Conservation (phyloP, 2,329 filamentous ascomycete genomes). For the Hypomyces rosellus region DNA sequence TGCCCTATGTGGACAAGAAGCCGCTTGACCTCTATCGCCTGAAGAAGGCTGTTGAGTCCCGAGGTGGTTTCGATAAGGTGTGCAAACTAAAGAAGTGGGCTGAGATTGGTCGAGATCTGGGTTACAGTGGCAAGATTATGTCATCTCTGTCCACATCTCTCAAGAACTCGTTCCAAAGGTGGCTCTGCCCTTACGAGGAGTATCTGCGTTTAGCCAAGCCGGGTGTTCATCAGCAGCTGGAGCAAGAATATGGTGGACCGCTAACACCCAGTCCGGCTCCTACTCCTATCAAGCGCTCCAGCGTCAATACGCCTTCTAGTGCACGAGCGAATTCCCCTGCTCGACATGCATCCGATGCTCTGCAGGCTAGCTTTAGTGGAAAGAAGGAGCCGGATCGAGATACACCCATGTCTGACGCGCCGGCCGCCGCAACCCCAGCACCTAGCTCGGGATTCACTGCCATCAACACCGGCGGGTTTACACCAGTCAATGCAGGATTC, state of each 20-base stretch:
- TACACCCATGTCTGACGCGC: slow-evolving; percentile 41
- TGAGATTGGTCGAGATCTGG: slow-evolving; percentile 91
- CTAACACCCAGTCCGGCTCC: slow-evolving; percentile 68
- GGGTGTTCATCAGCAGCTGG: slow-evolving; percentile 91
- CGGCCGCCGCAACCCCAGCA: slow-evolving; percentile 27
- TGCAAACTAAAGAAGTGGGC: slow-evolving; percentile 99
- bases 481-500: slow-evolving; percentile 65
- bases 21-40: slow-evolving; percentile 91
- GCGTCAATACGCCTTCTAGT: slow-evolving; percentile 52
- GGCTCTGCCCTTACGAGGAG: slow-evolving; percentile 94
- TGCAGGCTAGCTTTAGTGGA: slow-evolving; percentile 43
- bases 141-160: slow-evolving; percentile 94
- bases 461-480: slow-evolving; percentile 60
- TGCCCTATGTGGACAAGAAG: slow-evolving; percentile 96
- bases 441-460: slow-evolving; percentile 46
- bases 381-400: slow-evolving; percentile 43
- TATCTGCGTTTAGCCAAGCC: slow-evolving; percentile 88
- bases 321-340: slow-evolving; percentile 62
- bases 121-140: slow-evolving; percentile 99
- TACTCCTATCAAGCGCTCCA: slow-evolving; percentile 64
- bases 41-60: slow-evolving; percentile 92
- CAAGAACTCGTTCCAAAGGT: slow-evolving; percentile 96
- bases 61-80: slow-evolving; percentile 91
- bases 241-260: slow-evolving; percentile 86
- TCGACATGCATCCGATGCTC: slow-evolving; percentile 45